Evolutionary conservation across 768 basidiomycete species (phyloP).

Genomic region (Dacryopinax spathularia): DNA sequence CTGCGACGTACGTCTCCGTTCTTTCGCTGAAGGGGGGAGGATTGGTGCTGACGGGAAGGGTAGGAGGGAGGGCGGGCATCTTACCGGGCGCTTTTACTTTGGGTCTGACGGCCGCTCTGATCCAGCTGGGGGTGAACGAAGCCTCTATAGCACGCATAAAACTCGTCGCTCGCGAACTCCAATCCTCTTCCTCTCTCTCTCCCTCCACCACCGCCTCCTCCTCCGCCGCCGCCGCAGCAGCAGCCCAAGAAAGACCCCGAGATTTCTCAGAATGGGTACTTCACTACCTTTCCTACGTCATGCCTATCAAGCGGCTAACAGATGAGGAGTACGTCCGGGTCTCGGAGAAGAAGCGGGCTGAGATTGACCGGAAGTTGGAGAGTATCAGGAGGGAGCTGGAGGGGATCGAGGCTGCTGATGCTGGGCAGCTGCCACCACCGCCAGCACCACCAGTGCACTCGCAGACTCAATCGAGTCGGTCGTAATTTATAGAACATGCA

Average conservation of each 20-base stretch:
- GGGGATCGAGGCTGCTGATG: not conserved
- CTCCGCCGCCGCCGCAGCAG: slow-evolving; percentile 1
- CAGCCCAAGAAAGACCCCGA: not conserved
- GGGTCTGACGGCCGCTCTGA: slow-evolving; percentile 39
- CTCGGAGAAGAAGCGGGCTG: slow-evolving; percentile 43
- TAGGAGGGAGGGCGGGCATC: slow-evolving; percentile 50
- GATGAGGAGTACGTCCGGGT: slow-evolving; percentile 58
- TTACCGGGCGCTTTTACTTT: slow-evolving; percentile 48
- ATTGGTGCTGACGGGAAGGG: not conserved
- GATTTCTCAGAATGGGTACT: slow-evolving; percentile 20
- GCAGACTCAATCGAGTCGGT: too few relatives aligned
- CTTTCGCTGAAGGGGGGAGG: not conserved
- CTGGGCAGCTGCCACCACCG: too few relatives aligned
- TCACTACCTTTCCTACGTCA: slow-evolving; percentile 26
- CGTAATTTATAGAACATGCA: too few relatives aligned
- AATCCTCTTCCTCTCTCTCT: not conserved
- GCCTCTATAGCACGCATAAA: slow-evolving; percentile 44
- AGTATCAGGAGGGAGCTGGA: not conserved
- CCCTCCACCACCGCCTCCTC: slow-evolving; percentile 2
- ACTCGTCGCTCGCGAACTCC: slow-evolving; percentile 29
- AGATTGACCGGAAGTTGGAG: slow-evolving; percentile 25
- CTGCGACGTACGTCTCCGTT: slow-evolving; percentile 40
- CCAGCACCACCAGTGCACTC: too few relatives aligned
- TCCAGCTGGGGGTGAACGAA: slow-evolving; percentile 64
- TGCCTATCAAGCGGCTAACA: slow-evolving; percentile 41